Conservation (phyloP, 306 rosid genomes). For the Dalbergia oliveri region DNA sequence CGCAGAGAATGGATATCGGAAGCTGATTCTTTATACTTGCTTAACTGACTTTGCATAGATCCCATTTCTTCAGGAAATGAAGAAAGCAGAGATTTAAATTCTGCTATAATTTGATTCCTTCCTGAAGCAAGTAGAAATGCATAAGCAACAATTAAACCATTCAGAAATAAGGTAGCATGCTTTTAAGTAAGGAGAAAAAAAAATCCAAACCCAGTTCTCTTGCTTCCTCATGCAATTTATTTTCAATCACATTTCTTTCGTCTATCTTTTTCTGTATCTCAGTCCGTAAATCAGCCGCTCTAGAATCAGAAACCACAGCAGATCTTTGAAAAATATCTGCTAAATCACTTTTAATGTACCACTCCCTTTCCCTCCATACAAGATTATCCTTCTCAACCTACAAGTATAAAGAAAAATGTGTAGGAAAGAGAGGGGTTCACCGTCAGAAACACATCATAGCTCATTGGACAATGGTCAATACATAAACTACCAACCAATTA, state of each 20-base stretch:
- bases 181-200: conserved; percentile 1
- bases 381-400: conserved; percentile 95
- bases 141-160: conserved; percentile 41
- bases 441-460: conserved; percentile 44
- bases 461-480: conserved; percentile 38
- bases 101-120: conserved; percentile 84
- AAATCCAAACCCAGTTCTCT: conserved; percentile 76
- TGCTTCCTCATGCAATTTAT: conserved; percentile 74
- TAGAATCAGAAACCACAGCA: conserved; percentile 64
- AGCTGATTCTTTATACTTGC: conserved; percentile 87
- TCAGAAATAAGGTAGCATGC: conserved; percentile 11
- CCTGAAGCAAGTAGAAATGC: conserved; percentile 64
- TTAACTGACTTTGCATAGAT: conserved; percentile 82
- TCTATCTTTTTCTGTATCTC: conserved; percentile 76
- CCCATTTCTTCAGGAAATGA: conserved; percentile 96
- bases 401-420: conserved; percentile 39
- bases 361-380: conserved; percentile 89
- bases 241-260: conserved; percentile 68
- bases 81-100: conserved; percentile 85
- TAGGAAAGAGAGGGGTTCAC: conserved; percentile 26
- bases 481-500: conserved; percentile 87
- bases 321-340: conserved; percentile 81
- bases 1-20: conserved; percentile 85
- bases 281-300: conserved; percentile 64
- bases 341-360: conserved; percentile 78